phyloP scores from a whole-genome alignment of 441 rosid genomes.

The Mallotus japonicus region DNA sequence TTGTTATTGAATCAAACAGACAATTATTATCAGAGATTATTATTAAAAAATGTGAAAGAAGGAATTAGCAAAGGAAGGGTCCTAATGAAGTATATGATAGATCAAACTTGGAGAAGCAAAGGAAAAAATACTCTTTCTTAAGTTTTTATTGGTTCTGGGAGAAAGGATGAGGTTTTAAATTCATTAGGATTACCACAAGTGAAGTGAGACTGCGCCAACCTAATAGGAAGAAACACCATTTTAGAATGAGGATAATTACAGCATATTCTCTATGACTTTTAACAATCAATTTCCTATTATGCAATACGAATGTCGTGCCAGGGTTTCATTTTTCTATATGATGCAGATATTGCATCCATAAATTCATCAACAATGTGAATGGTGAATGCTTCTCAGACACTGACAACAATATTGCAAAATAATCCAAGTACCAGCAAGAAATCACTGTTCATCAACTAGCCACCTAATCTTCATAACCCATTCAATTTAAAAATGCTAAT shows the following conservation, averaged over 20 bases:
- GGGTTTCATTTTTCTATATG: neutral
- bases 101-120: neutral
- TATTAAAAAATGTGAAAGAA: neutral
- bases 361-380: slow-evolving; percentile 1
- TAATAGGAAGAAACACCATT: no score
- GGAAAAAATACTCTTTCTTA: neutral
- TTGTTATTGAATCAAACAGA: neutral
- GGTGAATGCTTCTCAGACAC: neutral
- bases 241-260: neutral
- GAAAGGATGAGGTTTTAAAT: no score
- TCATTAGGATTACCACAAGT: no score
- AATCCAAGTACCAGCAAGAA: slow-evolving; percentile 2
- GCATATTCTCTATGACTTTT: neutral
- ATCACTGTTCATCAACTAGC: neutral
- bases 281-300: neutral
- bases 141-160: no score
- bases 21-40: slow-evolving; percentile 8
- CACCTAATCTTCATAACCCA: neutral
- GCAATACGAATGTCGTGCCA: no score
- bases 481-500: neutral
- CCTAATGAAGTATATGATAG: neutral
- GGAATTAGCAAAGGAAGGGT: neutral
- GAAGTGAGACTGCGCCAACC: no score
- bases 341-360: neutral
- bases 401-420: slow-evolving; percentile 4